Conservation (phyloP, 2,329 filamentous ascomycete species). For the Berkeleyomyces rouxiae region DNA sequence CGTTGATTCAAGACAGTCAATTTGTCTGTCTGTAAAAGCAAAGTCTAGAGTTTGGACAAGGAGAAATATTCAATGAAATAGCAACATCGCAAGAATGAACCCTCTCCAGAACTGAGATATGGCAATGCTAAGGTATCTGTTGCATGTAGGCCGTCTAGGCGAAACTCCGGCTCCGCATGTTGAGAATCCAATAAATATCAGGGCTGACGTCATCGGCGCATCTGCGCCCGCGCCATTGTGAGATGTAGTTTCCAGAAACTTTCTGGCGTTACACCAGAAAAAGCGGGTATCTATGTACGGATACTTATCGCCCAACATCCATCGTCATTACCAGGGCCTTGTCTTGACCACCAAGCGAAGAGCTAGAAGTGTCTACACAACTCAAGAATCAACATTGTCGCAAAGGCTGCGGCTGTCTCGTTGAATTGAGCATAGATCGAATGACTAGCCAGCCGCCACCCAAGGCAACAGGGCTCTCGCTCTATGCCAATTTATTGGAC, state of each 20-base stretch:
- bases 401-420: neutral
- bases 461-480: constrained; percentile 40
- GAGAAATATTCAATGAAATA: too few species aligned
- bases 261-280: neutral
- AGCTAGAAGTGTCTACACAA: neutral
- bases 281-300: neutral
- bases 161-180: too few species aligned
- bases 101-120: too few species aligned
- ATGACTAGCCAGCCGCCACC: constrained; percentile 16
- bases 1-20: constrained; percentile 7
- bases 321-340: neutral
- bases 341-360: neutral
- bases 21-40: neutral
- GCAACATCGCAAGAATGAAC: too few species aligned
- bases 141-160: too few species aligned
- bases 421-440: neutral
- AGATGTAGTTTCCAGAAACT: too few species aligned
- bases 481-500: constrained; percentile 74
- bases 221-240: too few species aligned
- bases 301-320: constrained; percentile 3
- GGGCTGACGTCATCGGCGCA: too few species aligned
- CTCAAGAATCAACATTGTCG: neutral
- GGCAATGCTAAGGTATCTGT: too few species aligned
- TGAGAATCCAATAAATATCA: too few species aligned
- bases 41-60: too few species aligned